These are phyloP conservation scores for Lachnellula hyalina DNA, from an alignment of 2,329 filamentous ascomycete genomes.

Conservation along the genomic window DNA sequence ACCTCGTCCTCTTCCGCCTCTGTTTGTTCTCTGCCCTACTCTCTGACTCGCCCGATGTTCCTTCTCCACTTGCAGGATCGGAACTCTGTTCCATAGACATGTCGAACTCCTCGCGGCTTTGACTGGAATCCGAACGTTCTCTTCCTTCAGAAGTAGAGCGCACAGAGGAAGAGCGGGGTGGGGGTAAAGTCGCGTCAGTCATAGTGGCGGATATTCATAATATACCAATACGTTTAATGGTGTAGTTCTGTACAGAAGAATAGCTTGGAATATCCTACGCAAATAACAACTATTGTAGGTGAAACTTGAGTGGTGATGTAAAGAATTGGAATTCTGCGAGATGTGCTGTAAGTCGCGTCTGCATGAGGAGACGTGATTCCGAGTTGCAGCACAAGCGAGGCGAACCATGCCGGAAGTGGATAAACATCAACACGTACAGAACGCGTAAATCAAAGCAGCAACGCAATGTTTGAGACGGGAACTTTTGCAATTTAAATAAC, in stretches of 20 bases:
- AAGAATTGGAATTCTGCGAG: constrained; percentile 2
- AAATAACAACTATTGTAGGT: background rate
- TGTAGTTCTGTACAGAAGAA: constrained; percentile 11
- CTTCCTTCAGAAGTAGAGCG: constrained; percentile 10
- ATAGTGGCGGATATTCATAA: constrained; percentile 27
- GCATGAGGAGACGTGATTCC: background rate
- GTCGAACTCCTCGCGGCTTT: constrained; percentile 18
- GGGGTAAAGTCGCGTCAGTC: constrained; percentile 30
- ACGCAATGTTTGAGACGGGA: background rate
- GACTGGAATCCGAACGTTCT: constrained; percentile 14
- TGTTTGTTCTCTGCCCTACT: constrained; percentile 33
- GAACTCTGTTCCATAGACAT: constrained; percentile 17
- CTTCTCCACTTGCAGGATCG: constrained; percentile 19
- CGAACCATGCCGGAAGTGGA: background rate
- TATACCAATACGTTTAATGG: constrained; percentile 11
- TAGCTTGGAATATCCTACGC: background rate
- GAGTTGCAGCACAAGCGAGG: background rate
- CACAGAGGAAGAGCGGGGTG: constrained; percentile 24
- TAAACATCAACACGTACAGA: constrained; percentile 5
- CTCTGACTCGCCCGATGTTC: constrained; percentile 18
- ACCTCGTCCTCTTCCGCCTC: constrained; percentile 61
- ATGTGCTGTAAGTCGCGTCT: constrained; percentile 6
- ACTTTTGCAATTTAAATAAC: background rate
- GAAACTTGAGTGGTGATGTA: constrained; percentile 13
- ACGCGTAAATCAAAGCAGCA: constrained; percentile 1